Evolutionary conservation across 2,329 filamentous ascomycete genomes (phyloP).

Genomic region (Dryadomyces quercivorus): DNA sequence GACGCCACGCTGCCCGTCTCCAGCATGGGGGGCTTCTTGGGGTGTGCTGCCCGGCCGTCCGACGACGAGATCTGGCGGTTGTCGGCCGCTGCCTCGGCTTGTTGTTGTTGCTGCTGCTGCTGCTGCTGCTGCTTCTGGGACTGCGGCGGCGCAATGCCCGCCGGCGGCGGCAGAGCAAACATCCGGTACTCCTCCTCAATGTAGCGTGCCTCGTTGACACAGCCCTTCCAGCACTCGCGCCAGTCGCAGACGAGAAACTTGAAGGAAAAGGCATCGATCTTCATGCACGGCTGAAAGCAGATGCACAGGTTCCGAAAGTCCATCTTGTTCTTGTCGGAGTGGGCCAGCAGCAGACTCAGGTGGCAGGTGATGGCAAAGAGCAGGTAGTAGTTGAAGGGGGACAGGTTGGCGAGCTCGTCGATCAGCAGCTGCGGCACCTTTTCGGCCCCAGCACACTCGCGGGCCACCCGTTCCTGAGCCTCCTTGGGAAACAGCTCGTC

Average conservation of each 20-base stretch:
- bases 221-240: constrained; percentile 95
- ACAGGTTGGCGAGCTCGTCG: constrained; percentile 80
- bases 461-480: constrained; percentile 66
- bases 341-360: constrained; percentile 78
- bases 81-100: constrained; percentile 18
- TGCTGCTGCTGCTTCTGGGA: neutral
- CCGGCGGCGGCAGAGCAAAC: constrained; percentile 45
- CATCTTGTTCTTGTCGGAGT: constrained; percentile 97
- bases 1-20: constrained; percentile 32
- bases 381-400: constrained; percentile 94
- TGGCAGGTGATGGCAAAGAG: constrained; percentile 96
- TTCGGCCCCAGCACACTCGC: constrained; percentile 67
- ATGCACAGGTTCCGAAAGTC: constrained; percentile 91
- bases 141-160: constrained; percentile 26
- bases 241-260: constrained; percentile 91
- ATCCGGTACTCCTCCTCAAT: constrained; percentile 56
- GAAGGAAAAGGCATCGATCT: constrained; percentile 90
- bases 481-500: constrained; percentile 86
- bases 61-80: constrained; percentile 52
- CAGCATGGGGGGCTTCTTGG: constrained; percentile 29
- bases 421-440: constrained; percentile 75
- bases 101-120: constrained; percentile 11
- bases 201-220: constrained; percentile 75
- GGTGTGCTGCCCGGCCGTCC: constrained; percentile 32
- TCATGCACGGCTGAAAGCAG: constrained; percentile 94